These are phyloP conservation scores for Melampsora americana DNA, from an alignment of 1,284 basidiomycete genomes.

Conservation along the genomic window DNA sequence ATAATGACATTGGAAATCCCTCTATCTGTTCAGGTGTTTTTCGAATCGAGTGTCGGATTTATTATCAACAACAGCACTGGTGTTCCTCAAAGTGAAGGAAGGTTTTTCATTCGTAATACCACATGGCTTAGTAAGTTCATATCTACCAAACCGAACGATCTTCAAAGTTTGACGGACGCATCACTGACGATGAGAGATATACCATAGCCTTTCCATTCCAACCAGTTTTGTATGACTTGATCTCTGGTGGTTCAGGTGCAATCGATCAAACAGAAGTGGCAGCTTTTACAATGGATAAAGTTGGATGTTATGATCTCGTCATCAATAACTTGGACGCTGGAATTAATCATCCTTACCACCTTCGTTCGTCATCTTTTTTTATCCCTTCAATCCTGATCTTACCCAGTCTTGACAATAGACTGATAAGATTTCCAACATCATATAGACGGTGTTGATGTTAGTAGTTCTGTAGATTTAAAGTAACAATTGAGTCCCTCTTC, in stretches of 20 bases:
- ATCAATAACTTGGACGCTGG: slow-evolving; percentile 54
- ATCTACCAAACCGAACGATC: no score
- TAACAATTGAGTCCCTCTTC: no score
- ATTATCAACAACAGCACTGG: slow-evolving; percentile 9
- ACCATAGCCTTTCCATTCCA: neutral
- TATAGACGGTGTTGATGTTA: slow-evolving; percentile 12
- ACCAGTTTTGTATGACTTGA: slow-evolving; percentile 6
- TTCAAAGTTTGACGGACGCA: no score
- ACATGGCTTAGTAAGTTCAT: slow-evolving; percentile 15
- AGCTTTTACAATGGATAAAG: neutral
- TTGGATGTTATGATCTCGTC: slow-evolving; percentile 25
- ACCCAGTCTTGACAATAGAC: no score
- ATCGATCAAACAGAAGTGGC: slow-evolving; percentile 9
- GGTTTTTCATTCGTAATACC: slow-evolving; percentile 34
- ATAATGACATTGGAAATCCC: no score
- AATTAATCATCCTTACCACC: slow-evolving; percentile 54
- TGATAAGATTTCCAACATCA: neutral
- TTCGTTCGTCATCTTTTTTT: slow-evolving; percentile 48
- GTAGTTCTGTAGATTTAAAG: neutral
- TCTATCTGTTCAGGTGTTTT: slow-evolving; percentile 9
- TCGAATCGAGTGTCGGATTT: slow-evolving; percentile 32
- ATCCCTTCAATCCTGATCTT: no score
- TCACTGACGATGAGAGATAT: neutral
- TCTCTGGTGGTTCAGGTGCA: neutral
- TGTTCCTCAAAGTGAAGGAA: neutral